Evolutionary conservation across 805 yeast species (phyloP).

Genomic region (Cyberlindnera petersonii): DNA sequence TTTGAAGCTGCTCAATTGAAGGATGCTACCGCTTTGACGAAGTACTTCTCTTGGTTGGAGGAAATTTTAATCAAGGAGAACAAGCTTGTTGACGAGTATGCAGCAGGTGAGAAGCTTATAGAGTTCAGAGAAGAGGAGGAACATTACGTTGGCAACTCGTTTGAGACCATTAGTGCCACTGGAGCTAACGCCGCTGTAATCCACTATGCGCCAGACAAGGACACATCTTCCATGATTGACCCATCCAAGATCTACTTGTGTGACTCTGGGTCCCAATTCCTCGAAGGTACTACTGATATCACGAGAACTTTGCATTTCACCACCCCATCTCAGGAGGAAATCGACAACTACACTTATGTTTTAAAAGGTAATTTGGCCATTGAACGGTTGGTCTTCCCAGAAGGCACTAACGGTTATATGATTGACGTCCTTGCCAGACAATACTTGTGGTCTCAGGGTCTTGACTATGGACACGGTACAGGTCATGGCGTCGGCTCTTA

Average conservation of each 20-base stretch:
- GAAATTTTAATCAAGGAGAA: conserved; percentile 41
- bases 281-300: conserved; percentile 95
- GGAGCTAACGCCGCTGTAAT: conserved; percentile 75
- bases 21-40: conserved; percentile 75
- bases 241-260: conserved; percentile 66
- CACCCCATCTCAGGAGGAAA: conserved; percentile 53
- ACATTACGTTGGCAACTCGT: conserved; percentile 64
- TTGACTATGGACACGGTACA: conserved; percentile 90
- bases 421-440: conserved; percentile 84
- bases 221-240: conserved; percentile 56
- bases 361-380: conserved; percentile 88
- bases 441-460: conserved; percentile 74
- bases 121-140: conserved; percentile 50
- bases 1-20: conserved; percentile 73
- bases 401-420: conserved; percentile 66
- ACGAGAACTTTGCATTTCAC: conserved; percentile 80
- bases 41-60: conserved; percentile 83
- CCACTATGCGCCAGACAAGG: conserved; percentile 68
- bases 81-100: conserved; percentile 54
- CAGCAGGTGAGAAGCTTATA: conserved; percentile 58
- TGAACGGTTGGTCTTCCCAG: conserved; percentile 75
- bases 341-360: conserved; percentile 73
- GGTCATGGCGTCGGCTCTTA: conserved; percentile 97
- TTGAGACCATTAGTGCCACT: conserved; percentile 71
- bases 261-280: conserved; percentile 89